Percentiles rank a stretch among this genome's conserved stretches.
Evolutionary conservation across 116 monocot genomes (phyloP).

Genomic region (Zostera marina): DNA sequence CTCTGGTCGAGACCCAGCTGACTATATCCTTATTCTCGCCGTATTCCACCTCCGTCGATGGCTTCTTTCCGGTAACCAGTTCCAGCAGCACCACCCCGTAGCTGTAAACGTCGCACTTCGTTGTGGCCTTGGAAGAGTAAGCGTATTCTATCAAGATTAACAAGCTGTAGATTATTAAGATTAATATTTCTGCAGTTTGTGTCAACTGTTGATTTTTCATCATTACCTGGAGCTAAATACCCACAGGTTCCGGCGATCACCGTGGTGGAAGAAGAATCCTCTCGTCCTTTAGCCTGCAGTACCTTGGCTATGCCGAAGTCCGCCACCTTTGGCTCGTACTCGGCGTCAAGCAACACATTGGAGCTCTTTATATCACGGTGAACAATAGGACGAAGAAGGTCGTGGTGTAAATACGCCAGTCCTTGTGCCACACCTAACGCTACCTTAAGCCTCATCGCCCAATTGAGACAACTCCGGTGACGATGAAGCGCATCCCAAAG

Average conservation of each 20-base stretch:
- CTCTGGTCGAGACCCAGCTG: slow-evolving; percentile 53
- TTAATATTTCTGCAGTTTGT: background rate
- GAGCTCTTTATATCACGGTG: slow-evolving; percentile 92
- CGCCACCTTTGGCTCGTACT: slow-evolving; percentile 83
- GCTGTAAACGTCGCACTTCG: slow-evolving; percentile 97
- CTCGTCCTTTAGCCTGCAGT: slow-evolving; percentile 45
- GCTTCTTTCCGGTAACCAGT: slow-evolving; percentile 79
- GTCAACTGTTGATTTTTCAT: background rate
- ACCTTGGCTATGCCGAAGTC: slow-evolving; percentile 95
- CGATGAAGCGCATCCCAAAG: slow-evolving; percentile 84
- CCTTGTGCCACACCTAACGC: slow-evolving; percentile 68
- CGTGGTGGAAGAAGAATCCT: slow-evolving; percentile 31
- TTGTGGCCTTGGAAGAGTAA: slow-evolving; percentile 79
- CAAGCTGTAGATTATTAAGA: background rate
- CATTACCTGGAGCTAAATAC: slow-evolving; percentile 84
- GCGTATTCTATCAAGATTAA: slow-evolving; percentile 54
- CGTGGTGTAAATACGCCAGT: slow-evolving; percentile 82
- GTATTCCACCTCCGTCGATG: slow-evolving; percentile 65
- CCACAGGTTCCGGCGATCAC: slow-evolving; percentile 85
- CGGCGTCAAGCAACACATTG: slow-evolving; percentile 79
- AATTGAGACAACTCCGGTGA: slow-evolving; percentile 36
- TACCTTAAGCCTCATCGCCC: slow-evolving; percentile 61
- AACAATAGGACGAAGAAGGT: slow-evolving; percentile 62
- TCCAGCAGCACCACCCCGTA: slow-evolving; percentile 96
- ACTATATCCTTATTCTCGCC: slow-evolving; percentile 73